phyloP scores from a whole-genome alignment of 768 basidiomycete genomes.

The Ramaria rubella region DNA sequence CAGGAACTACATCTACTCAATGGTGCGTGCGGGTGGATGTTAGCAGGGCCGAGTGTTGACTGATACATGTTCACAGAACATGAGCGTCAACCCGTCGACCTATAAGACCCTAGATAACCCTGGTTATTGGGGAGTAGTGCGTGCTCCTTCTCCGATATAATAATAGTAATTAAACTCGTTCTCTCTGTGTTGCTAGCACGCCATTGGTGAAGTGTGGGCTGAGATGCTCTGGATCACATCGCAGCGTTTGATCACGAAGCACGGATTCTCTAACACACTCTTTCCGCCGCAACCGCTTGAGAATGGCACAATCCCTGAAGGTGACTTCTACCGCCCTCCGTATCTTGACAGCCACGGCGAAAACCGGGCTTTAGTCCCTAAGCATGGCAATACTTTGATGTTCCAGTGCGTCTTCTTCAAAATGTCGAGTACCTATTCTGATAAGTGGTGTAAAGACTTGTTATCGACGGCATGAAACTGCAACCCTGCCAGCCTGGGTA shows the following conservation, averaged over 20 bases:
- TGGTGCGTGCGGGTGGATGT: conserved; percentile 30
- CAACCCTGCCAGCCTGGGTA: conserved; percentile 78
- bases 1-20: conserved; percentile 82
- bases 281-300: conserved; percentile 71
- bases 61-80: conserved; percentile 33
- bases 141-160: conserved; percentile 15
- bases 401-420: conserved; percentile 46
- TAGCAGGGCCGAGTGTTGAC: not conserved
- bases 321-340: conserved; percentile 66
- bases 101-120: conserved; percentile 94
- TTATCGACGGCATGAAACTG: conserved; percentile 90
- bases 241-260: conserved; percentile 67
- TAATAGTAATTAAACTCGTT: not conserved
- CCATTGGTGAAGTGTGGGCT: conserved; percentile 95
- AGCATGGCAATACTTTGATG: conserved; percentile 84
- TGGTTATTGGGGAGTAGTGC: conserved; percentile 82
- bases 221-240: conserved; percentile 79
- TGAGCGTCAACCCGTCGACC: conserved; percentile 75
- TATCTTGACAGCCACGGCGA: conserved; percentile 31
- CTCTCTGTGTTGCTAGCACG: conserved; percentile 33
- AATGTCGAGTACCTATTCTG: not conserved
- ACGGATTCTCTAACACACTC: conserved; percentile 71
- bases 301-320: conserved; percentile 56
- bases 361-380: conserved; percentile 65
- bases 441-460: conserved; percentile 41